phyloP scores from a whole-genome alignment of 176 grass and related monocot genomes.

The Hsuehochloa calcarea region DNA sequence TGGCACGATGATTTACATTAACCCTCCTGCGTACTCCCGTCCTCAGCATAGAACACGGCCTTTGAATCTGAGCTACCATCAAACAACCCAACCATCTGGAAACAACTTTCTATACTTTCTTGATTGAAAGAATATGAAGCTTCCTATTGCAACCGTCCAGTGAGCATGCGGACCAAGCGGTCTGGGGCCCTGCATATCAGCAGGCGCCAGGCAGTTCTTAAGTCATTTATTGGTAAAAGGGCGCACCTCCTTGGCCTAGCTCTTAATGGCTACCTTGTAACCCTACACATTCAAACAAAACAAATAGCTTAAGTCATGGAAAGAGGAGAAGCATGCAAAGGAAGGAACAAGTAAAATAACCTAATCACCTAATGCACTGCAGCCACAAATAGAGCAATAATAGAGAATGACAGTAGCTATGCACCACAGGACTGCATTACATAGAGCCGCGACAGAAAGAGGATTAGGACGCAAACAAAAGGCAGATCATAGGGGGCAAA shows the following conservation, averaged over 20 bases:
- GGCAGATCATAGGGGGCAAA: constrained; percentile 43
- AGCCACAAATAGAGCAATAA: constrained; percentile 45
- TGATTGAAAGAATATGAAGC: constrained; percentile 9
- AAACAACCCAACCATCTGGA: background rate
- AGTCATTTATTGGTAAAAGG: constrained; percentile 27
- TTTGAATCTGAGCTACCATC: background rate
- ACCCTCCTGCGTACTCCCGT: background rate
- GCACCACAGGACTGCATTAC: constrained; percentile 25
- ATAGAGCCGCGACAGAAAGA: constrained; percentile 35
- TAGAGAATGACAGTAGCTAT: constrained; percentile 39
- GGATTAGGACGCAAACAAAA: constrained; percentile 62
- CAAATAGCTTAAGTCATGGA: constrained; percentile 25
- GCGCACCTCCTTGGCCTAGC: constrained; percentile 26
- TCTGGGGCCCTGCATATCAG: background rate
- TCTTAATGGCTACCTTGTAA: constrained; percentile 48
- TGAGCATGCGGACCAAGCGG: constrained; percentile 11
- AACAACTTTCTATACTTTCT: background rate
- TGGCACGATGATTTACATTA: background rate
- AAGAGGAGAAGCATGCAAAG: constrained; percentile 50
- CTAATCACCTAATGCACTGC: constrained; percentile 39
- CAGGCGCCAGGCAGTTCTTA: constrained; percentile 6
- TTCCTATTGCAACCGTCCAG: constrained; percentile 13
- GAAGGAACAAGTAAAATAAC: constrained; percentile 48
- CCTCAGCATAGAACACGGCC: background rate
- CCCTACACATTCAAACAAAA: constrained; percentile 44